Evolutionary conservation across 129 eudicot species (phyloP).

Genomic region (Lactuca saligna): DNA sequence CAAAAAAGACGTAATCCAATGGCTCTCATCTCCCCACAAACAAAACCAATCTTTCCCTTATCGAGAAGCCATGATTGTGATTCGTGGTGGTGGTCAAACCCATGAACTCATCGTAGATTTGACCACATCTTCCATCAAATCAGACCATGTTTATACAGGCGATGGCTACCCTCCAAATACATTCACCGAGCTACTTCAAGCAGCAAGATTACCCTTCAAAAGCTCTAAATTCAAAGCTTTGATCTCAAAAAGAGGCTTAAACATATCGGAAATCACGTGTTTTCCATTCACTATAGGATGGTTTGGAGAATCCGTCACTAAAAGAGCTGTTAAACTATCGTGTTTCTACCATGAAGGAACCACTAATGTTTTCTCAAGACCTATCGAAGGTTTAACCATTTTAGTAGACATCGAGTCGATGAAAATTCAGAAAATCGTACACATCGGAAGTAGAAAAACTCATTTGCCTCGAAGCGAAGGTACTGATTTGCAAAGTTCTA

Average conservation of each 20-base stretch:
- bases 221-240: slow-evolving; percentile 49
- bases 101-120: slow-evolving; percentile 59
- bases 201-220: slow-evolving; percentile 47
- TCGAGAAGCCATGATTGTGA: slow-evolving; percentile 63
- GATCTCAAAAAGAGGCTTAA: slow-evolving; percentile 54
- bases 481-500: slow-evolving; percentile 45
- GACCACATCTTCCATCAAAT: slow-evolving; percentile 35
- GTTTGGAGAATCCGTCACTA: slow-evolving; percentile 58
- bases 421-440: slow-evolving; percentile 34
- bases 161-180: slow-evolving; percentile 78
- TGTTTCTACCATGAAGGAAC: slow-evolving; percentile 75
- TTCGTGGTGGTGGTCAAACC: slow-evolving; percentile 54
- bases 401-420: slow-evolving; percentile 52
- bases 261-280: slow-evolving; percentile 70
- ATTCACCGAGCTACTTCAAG: slow-evolving; percentile 49
- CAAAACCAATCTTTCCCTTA: slow-evolving; percentile 46
- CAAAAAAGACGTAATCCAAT: slow-evolving; percentile 48
- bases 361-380: slow-evolving; percentile 72
- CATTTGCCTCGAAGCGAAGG: slow-evolving; percentile 62
- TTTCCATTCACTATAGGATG: slow-evolving; percentile 78
- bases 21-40: slow-evolving; percentile 49
- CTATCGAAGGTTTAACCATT: slow-evolving; percentile 66
- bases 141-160: slow-evolving; percentile 58
- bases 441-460: slow-evolving; percentile 25
- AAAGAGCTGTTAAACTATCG: slow-evolving; percentile 57